Evolutionary conservation across 2,329 filamentous ascomycete species (phyloP), one percentile per base, ranked within the genome.

Genomic region (Colletotrichum simmondsii): DNA sequence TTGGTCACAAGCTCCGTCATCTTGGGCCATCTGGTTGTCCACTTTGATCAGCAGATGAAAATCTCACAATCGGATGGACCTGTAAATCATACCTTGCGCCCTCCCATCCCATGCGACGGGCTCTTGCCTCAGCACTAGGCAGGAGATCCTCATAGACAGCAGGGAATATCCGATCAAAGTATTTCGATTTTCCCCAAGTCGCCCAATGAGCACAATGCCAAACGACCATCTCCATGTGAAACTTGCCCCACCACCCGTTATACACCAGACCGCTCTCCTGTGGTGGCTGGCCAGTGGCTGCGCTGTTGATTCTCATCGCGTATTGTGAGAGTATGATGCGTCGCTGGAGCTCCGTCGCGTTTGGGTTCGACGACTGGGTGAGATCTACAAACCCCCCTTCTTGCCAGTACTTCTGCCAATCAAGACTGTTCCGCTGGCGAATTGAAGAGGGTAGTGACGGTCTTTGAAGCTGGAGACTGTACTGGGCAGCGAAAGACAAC

Each of bases 101-200:
- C 4, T 77, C 73, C 78, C 86, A 87, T 2, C 85, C 84, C 76
- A 86, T 85, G 0, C 56, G 67, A 7, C 64, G 69, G 2, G 85
- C 85, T 37, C 85, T 80, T 3, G 78, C 76, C 32, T 81, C 63
- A 0, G 84, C 83, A 0, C 82, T 83, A 0, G 76, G 74, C 0
- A 86, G 78, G 67, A 88, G 88, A n/a, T 83, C 83, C 11, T 80
- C 75, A 76, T 90, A 90, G 2, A 84, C 82, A 22, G 77, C 78
- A 11, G 83, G 83, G 8, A 84, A 81, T 10, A 81, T 80, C 22
- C 79, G 75, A 57, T 82, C 77, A 14, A 85, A 79, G 28, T 82
- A 73, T 5, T 77, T 75, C 58, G 80, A 79, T 24, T 81, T 80
- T 3, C 82, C 81, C 82, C 82, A 85, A 1, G 79, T 80, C 5